Evolutionary conservation across 1,284 basidiomycete genomes (phyloP).

Genomic region (Leccinum cinnamomeum): DNA sequence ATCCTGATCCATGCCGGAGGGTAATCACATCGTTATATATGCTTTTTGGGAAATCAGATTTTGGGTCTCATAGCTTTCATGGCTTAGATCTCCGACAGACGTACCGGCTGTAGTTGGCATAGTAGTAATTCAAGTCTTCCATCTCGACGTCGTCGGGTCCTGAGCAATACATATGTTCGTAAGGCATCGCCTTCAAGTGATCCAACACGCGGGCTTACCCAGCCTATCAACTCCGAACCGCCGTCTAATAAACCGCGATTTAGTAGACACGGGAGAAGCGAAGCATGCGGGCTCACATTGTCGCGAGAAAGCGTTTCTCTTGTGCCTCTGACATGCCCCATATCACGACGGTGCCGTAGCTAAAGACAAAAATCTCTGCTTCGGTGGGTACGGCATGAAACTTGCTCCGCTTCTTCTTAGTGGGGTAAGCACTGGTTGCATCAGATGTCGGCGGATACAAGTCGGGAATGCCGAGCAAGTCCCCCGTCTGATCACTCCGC

Average conservation of each 20-base stretch:
- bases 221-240: conserved; percentile 91
- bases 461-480: conserved; percentile 74
- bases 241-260: conserved; percentile 54
- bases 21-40: conserved; percentile 99
- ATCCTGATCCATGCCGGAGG: conserved; percentile 89
- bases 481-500: conserved; percentile 45
- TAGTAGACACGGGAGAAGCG: conserved; percentile 6
- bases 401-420: conserved; percentile 56
- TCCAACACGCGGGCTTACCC: conserved; percentile 41
- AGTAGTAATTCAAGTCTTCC: conserved; percentile 97
- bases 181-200: conserved; percentile 6
- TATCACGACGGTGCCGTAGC: conserved; percentile 92
- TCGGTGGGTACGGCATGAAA: conserved; percentile 66
- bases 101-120: conserved; percentile 93
- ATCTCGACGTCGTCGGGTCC: conserved; percentile 85
- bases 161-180: conserved; percentile 29
- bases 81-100: conserved; percentile 11
- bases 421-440: conserved; percentile 36
- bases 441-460: conserved; percentile 40
- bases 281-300: conserved; percentile 61
- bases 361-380: conserved; percentile 92
- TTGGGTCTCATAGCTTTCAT: conserved; percentile 1
- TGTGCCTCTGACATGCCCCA: conserved; percentile 97
- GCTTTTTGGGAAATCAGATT: conserved; percentile 40
- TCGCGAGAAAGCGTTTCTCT: conserved; percentile 85